phyloP scores from a whole-genome alignment of 345 rosid species.

The Kandelia obovata region DNA sequence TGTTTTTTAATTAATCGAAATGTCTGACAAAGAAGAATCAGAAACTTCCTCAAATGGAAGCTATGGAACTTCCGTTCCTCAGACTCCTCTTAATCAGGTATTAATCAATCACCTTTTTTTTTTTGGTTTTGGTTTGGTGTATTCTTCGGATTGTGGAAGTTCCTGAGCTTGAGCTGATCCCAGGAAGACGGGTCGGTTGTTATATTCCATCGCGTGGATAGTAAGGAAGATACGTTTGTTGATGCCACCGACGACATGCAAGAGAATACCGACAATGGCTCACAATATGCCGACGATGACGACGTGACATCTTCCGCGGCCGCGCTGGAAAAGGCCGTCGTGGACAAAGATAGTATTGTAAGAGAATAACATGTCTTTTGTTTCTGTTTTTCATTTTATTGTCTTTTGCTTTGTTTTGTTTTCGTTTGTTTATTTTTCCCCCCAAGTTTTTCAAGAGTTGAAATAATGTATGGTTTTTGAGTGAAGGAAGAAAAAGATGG shows the following conservation, averaged over 20 bases:
- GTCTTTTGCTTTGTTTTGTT: background rate
- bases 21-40: constrained; percentile 36
- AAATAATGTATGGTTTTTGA: background rate
- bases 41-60: constrained; percentile 10
- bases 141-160: background rate
- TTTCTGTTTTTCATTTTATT: no score
- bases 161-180: constrained; percentile 6
- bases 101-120: background rate
- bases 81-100: constrained; percentile 26
- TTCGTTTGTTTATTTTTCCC: constrained; percentile 4
- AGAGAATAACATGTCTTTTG: background rate
- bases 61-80: constrained; percentile 4
- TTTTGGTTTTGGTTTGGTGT: background rate
- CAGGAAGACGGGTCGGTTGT: constrained; percentile 18
- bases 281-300: background rate
- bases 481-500: constrained; percentile 56
- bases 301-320: constrained; percentile 3
- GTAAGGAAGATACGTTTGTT: constrained; percentile 84
- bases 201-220: constrained; percentile 39
- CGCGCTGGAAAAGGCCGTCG: constrained; percentile 7
- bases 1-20: constrained; percentile 17
- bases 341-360: background rate
- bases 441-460: background rate
- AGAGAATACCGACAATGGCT: constrained; percentile 31
- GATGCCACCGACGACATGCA: constrained; percentile 77